A percentile compares a stretch with the other conserved stretches of the same genome.
These are phyloP conservation scores for Fusarium tanahbumbuense DNA, from an alignment of 2,329 filamentous ascomycete species.

Conservation along the genomic window DNA sequence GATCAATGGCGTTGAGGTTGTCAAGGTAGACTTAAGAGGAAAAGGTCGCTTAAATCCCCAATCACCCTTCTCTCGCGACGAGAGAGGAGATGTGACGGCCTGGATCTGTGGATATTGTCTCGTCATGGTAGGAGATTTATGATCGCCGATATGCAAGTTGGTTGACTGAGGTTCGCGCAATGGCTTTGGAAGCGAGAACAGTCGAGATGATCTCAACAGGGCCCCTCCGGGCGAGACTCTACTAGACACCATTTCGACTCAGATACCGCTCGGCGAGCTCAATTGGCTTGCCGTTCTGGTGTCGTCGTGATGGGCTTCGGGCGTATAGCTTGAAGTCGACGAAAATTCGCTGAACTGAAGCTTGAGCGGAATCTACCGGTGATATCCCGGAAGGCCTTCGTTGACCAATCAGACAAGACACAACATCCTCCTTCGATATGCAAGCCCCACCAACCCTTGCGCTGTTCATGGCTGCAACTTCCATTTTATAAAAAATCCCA, in stretches of 20 bases:
- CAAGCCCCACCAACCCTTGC: conserved; percentile 41
- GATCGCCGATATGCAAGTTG: conserved; percentile 50
- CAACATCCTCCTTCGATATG: neutral
- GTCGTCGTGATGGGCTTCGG: conserved; percentile 34
- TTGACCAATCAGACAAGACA: conserved; percentile 34
- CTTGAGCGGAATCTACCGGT: conserved; percentile 46
- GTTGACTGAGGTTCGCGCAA: conserved; percentile 72
- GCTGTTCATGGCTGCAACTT: conserved; percentile 23
- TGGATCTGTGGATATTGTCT: conserved; percentile 83
- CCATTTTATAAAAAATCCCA: conserved; percentile 23
- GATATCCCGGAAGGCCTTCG: conserved; percentile 47
- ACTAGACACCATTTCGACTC: conserved; percentile 50
- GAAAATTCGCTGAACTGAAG: conserved; percentile 49
- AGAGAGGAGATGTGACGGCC: conserved; percentile 80
- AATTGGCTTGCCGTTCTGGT: conserved; percentile 46
- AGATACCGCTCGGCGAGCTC: conserved; percentile 46
- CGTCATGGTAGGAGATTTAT: conserved; percentile 65
- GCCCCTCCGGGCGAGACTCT: conserved; percentile 70
- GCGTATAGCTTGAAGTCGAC: conserved; percentile 34
- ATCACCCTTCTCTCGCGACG: conserved; percentile 81
- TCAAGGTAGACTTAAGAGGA: conserved; percentile 78
- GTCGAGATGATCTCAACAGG: conserved; percentile 85
- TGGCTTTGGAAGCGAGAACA: conserved; percentile 87
- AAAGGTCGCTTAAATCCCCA: conserved; percentile 93
- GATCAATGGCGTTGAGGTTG: conserved; percentile 78